Evolutionary conservation across 2,329 filamentous ascomycete genomes (phyloP).

Genomic region (Cladosporium sp.): DNA sequence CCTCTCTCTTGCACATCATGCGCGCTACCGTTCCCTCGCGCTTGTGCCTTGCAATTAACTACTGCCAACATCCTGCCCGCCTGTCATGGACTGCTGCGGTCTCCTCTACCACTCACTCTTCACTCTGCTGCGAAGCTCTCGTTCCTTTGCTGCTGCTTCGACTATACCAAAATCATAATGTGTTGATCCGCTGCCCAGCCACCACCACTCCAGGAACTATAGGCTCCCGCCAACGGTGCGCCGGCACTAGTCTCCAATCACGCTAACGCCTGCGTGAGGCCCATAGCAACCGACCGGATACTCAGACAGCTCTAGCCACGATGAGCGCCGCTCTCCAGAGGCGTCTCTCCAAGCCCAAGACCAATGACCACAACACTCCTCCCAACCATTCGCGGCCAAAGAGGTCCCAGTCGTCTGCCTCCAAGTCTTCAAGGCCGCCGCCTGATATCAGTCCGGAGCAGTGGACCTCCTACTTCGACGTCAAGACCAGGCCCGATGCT

Average conservation of each 20-base stretch:
- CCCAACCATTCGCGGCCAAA: constrained; percentile 6
- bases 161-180: background rate
- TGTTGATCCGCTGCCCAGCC: background rate
- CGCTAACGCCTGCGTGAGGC: constrained; percentile 12
- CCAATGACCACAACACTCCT: constrained; percentile 16
- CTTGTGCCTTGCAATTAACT: background rate
- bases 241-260: background rate
- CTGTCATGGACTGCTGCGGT: background rate
- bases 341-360: constrained; percentile 20
- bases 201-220: constrained; percentile 2
- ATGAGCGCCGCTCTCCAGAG: constrained; percentile 17
- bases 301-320: constrained; percentile 14
- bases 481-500: constrained; percentile 22
- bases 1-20: constrained; percentile 7
- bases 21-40: constrained; percentile 1
- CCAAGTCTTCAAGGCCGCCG: constrained; percentile 7
- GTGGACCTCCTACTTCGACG: constrained; percentile 24
- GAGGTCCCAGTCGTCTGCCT: constrained; percentile 11
- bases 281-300: constrained; percentile 19
- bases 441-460: constrained; percentile 12
- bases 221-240: background rate
- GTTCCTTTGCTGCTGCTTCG: background rate
- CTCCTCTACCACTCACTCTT: background rate
- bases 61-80: background rate
- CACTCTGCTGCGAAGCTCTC: background rate